Percentiles rank a stretch among this genome's conserved stretches.
These are phyloP conservation scores for Maudiozyma pseudohumilis DNA, from an alignment of 805 yeast genomes.

Conservation along the genomic window DNA sequence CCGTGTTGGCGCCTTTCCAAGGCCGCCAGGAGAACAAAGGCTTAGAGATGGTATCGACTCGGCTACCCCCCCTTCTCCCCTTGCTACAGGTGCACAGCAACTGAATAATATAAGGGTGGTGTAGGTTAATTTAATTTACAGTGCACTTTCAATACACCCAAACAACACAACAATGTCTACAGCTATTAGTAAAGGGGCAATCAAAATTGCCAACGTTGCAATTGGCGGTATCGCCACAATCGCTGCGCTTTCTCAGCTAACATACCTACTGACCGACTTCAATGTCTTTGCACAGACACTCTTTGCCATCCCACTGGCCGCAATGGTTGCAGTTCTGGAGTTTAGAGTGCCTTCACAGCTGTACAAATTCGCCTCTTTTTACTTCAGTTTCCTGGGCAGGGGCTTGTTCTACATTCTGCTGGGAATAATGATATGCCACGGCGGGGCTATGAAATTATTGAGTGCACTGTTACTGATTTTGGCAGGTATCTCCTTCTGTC, in stretches of 20 bases:
- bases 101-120: too few species aligned
- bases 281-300: conserved; percentile 46
- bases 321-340: conserved; percentile 37
- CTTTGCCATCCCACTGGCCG: conserved; percentile 48
- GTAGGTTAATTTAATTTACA: too few species aligned
- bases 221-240: conserved; percentile 46
- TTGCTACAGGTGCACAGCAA: too few species aligned
- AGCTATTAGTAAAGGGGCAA: conserved; percentile 10
- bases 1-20: too few species aligned
- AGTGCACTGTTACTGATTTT: conserved; percentile 49
- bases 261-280: conserved; percentile 15
- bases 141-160: too few species aligned
- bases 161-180: conserved; percentile 3
- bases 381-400: conserved; percentile 53
- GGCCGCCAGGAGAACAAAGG: too few species aligned
- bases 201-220: conserved; percentile 38
- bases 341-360: conserved; percentile 45
- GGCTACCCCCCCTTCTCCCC: too few species aligned
- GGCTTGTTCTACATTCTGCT: conserved; percentile 32
- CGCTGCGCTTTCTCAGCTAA: conserved; percentile 16
- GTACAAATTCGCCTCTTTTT: conserved; percentile 55
- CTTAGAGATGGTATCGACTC: too few species aligned
- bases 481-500: conserved; percentile 50
- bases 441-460: conserved; percentile 45
- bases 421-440: conserved; percentile 47